Conservation (phyloP, 257 asterid species). For the Gentiana macrophylla region DNA sequence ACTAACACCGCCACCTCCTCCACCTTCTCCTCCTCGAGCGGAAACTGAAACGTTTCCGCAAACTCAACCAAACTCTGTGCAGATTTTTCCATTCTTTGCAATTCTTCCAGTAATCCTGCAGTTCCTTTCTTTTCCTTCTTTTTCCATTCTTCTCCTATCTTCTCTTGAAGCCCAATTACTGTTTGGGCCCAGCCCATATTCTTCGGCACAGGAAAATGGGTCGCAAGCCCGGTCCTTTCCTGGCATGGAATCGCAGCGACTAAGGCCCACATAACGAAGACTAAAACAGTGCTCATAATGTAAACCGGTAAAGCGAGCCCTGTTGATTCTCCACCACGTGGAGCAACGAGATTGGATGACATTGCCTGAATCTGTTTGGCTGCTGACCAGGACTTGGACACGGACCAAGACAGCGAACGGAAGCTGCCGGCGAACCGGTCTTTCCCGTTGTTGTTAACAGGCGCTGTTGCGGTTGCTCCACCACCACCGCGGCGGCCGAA, state of each 20-base stretch:
- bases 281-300: constrained; percentile 41
- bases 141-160: constrained; percentile 84
- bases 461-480: constrained; percentile 1
- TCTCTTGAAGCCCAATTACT: constrained; percentile 55
- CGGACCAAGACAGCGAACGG: constrained; percentile 57
- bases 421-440: constrained; percentile 35
- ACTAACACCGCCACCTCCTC: constrained; percentile 44
- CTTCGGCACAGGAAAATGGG: constrained; percentile 45
- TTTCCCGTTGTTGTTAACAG: constrained; percentile 6
- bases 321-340: constrained; percentile 58
- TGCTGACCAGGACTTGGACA: constrained; percentile 83
- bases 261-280: constrained; percentile 76
- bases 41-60: constrained; percentile 46
- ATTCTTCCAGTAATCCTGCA: constrained; percentile 63
- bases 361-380: constrained; percentile 67
- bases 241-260: constrained; percentile 91
- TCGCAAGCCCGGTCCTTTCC: constrained; percentile 51
- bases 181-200: constrained; percentile 63
- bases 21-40: constrained; percentile 65
- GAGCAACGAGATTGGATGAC: constrained; percentile 54
- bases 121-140: constrained; percentile 74
- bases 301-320: constrained; percentile 58
- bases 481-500: constrained; percentile 58
- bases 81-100: constrained; percentile 65
- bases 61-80: constrained; percentile 51